These are phyloP conservation scores for Ogataea dorogensis DNA, from an alignment of 805 yeast genomes.

Conservation along the genomic window DNA sequence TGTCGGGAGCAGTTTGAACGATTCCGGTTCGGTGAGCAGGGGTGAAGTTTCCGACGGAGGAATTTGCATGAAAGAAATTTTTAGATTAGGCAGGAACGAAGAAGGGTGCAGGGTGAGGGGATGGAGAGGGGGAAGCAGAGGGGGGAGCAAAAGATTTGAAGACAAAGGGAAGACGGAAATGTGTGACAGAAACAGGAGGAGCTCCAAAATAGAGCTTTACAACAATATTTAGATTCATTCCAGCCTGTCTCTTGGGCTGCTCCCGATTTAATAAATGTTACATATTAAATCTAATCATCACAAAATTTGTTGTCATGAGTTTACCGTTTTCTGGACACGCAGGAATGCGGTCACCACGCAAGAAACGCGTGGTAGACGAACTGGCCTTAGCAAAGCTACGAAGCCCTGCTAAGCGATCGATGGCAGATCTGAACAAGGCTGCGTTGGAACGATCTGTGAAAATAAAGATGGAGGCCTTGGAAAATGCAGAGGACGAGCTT, in stretches of 20 bases:
- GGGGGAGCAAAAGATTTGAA: too few species aligned
- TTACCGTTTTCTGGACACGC: slow-evolving; percentile 18
- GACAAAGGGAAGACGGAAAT: too few species aligned
- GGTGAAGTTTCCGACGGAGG: background rate
- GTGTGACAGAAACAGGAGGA: too few species aligned
- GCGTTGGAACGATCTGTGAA: slow-evolving; percentile 50
- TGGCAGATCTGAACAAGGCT: slow-evolving; percentile 40
- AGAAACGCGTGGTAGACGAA: slow-evolving; percentile 32
- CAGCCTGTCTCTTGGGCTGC: too few species aligned
- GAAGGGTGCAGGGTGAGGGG: too few species aligned
- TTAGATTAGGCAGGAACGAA: too few species aligned
- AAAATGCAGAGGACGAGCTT: slow-evolving; percentile 31
- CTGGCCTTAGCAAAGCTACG: slow-evolving; percentile 43
- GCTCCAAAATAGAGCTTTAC: too few species aligned
- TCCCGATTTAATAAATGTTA: too few species aligned
- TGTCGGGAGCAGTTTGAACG: background rate
- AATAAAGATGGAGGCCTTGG: slow-evolving; percentile 26
- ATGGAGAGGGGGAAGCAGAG: too few species aligned
- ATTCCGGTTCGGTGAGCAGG: slow-evolving; percentile 2
- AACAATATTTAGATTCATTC: too few species aligned
- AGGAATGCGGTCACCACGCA: slow-evolving; percentile 35
- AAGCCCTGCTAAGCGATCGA: slow-evolving; percentile 42
- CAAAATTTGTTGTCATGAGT: slow-evolving; percentile 3
- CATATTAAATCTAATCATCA: background rate
- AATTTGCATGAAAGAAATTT: background rate